phyloP scores from a whole-genome alignment of 768 basidiomycete genomes.

The Leccinum variicolor region DNA sequence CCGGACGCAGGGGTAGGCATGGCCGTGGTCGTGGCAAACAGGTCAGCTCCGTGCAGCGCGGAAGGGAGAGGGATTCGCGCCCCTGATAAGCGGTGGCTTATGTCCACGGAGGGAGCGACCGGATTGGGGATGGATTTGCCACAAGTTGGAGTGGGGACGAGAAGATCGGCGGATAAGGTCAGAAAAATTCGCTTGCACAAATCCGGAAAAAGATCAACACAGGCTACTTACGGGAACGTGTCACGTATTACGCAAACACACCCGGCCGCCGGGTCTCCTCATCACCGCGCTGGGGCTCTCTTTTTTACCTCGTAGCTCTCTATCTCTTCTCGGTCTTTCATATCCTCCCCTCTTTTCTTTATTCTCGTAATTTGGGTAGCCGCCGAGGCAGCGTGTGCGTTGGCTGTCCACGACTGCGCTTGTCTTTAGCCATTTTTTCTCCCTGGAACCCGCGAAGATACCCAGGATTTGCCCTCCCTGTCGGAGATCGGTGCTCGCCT shows the following conservation, averaged over 20 bases:
- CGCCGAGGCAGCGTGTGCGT: not conserved
- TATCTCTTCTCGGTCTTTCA: too few relatives aligned
- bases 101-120: conserved; percentile 27
- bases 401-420: not conserved
- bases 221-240: conserved; percentile 16
- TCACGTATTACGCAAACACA: not conserved
- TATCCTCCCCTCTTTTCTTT: not conserved
- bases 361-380: not conserved
- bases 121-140: conserved; percentile 25
- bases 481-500: conserved; percentile 16
- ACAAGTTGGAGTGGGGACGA: conserved; percentile 24
- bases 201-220: conserved; percentile 33
- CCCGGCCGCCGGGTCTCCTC: conserved; percentile 1
- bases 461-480: conserved; percentile 21
- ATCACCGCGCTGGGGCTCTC: not conserved
- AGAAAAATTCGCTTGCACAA: conserved; percentile 12
- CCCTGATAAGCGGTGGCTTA: conserved; percentile 16
- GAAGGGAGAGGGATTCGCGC: conserved; percentile 17
- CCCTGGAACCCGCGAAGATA: conserved; percentile 15
- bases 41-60: conserved; percentile 19
- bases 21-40: not conserved
- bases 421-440: not conserved
- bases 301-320: not conserved
- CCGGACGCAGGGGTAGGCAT: not conserved
- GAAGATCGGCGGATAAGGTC: conserved; percentile 37